Base-by-base conservation (phyloP, 164 flowering plant species). In the Tetrastigma voinierianum region DNA sequence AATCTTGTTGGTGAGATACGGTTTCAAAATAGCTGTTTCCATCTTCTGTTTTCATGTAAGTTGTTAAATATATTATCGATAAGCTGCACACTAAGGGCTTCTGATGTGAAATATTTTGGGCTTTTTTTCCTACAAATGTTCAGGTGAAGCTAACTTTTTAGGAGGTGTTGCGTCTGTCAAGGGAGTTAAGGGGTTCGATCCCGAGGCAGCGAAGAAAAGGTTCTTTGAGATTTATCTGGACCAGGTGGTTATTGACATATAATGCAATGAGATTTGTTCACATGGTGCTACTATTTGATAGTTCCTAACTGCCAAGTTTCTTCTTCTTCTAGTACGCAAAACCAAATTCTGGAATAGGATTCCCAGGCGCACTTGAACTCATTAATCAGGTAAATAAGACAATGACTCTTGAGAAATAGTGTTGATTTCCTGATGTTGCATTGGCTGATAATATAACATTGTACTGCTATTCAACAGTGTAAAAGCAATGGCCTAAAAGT, bases 141-240 rank as follows among this genome's bases (percentile, higher is more conserved):
- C 51, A 95, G 97, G 99, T 44, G 97, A 95, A 77, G 97, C 97
- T 17, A 92, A 92, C n/a, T 90, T 95, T 68, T 77, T 95, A 61
- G 97, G 97, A 74, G 97, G 97, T n/a, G 97, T 95, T 52, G 99
- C 97, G 71, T 66, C 84, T 45, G 80, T 77, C 9, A 95, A 95
- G 77, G 99, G 96, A 57, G 86, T 95, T 24, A 43, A 80, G 54
- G 94, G 70, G 23, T 92, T 92, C 60, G 67, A 83, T 77, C 61
- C 90, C 14, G 88, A 89, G 67, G 87, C 77, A 1, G 94, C 93
- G 11, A 95, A 92, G 80, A 86, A 87, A 74, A 85, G 95, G 54
- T 95, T 95, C 72, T 95, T 92, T 62, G 91, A 92, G 76, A 95
- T 95, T 76, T 95, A 95, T 77, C 82, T 95, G 2, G 86, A 81